Conservation (phyloP, 441 rosid species). For the Arabidopsis lyrata region DNA sequence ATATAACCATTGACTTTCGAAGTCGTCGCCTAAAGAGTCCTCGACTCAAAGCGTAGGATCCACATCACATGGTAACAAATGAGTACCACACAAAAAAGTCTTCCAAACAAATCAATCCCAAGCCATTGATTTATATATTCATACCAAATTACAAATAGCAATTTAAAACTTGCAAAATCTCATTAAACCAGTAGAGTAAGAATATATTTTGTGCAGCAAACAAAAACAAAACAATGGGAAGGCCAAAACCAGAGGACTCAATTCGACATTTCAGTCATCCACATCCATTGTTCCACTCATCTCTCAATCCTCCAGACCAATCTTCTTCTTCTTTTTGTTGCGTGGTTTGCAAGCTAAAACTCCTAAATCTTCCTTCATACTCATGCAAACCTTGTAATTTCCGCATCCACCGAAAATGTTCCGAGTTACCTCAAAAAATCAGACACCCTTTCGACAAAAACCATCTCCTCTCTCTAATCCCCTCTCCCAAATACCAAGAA, state of each 20-base stretch:
- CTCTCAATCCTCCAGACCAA: conserved; percentile 38
- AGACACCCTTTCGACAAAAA: conserved; percentile 51
- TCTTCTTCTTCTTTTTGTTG: conserved; percentile 32
- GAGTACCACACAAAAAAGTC: conserved; percentile 8
- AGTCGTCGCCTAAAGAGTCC: conserved; percentile 1
- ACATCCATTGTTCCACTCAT: conserved; percentile 45
- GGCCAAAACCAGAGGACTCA: conserved; percentile 41
- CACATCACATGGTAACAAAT: conserved; percentile 17
- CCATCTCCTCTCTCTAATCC: conserved; percentile 48
- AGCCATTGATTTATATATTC: neutral
- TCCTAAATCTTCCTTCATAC: conserved; percentile 42
- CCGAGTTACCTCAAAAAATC: conserved; percentile 49
- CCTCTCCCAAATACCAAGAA: conserved; percentile 41
- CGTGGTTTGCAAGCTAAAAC: conserved; percentile 46
- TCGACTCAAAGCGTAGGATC: conserved; percentile 3
- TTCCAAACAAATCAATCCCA: neutral
- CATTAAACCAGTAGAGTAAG: neutral
- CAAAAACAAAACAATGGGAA: conserved; percentile 37
- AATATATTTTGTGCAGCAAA: neutral
- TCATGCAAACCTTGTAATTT: conserved; percentile 44
- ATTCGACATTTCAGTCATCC: conserved; percentile 55
- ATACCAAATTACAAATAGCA: neutral
- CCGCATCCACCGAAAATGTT: conserved; percentile 50
- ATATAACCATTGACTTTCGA: conserved; percentile 23
- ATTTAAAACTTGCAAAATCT: conserved; percentile 6